A percentile compares a stretch with the other conserved stretches of the same genome.
Conservation (phyloP, 192 early-diverging fungal genomes). For the Radiomyces spectabilis region DNA sequence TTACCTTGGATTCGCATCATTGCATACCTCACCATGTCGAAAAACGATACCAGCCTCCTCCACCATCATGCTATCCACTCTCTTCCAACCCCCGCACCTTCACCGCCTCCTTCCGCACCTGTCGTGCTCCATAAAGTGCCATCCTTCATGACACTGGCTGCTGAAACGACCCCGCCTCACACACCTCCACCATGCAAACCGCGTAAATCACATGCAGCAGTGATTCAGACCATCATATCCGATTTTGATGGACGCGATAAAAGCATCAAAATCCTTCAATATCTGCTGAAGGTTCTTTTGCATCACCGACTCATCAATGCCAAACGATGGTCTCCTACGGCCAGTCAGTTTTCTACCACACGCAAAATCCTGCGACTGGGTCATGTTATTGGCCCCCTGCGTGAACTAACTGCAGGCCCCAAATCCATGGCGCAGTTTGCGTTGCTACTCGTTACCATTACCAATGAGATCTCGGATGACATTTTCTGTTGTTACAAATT, state of each 20-base stretch:
- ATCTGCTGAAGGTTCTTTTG: conserved; percentile 65
- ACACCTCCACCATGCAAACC: too few species aligned
- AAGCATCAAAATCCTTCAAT: conserved; percentile 71
- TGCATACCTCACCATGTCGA: too few species aligned
- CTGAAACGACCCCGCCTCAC: too few species aligned
- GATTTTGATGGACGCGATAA: conserved; percentile 83
- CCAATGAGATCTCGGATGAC: conserved; percentile 70
- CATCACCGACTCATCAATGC: conserved; percentile 28
- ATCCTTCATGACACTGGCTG: too few species aligned
- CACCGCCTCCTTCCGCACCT: not conserved
- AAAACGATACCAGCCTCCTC: too few species aligned
- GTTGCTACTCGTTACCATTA: conserved; percentile 9
- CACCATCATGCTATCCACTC: too few species aligned
- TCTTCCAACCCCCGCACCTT: not conserved
- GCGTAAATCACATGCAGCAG: not conserved
- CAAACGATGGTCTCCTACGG: conserved; percentile 34
- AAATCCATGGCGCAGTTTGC: not conserved
- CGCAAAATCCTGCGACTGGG: conserved; percentile 69
- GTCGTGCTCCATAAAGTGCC: not conserved
- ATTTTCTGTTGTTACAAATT: conserved; percentile 66
- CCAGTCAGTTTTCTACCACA: conserved; percentile 66
- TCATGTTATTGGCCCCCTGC: conserved; percentile 60
- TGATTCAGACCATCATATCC: not conserved
- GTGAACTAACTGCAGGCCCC: conserved; percentile 30
- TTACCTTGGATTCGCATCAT: not conserved